Evolutionary conservation across 441 rosid species (phyloP), one percentile per base, ranked within the genome.

Genomic region (Rhodomyrtus psidioides): DNA sequence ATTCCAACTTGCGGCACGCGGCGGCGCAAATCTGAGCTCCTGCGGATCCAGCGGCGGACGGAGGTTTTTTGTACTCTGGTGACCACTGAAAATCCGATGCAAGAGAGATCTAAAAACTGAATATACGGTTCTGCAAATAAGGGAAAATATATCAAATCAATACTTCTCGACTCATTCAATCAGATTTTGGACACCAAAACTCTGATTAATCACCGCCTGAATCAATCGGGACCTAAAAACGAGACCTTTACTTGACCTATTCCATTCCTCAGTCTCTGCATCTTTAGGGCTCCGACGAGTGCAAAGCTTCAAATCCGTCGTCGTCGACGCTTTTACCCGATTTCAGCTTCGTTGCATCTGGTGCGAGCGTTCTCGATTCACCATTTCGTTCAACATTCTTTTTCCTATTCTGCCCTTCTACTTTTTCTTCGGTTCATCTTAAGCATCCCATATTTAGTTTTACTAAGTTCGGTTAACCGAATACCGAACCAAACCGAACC

Each of bases 51-150:
- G 81, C 54, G 59, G 83, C 83, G 49, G 74, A 55, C 88, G 84
- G 89, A 86, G 27, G 65, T 24, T 74, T 85, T 88, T 82, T 84
- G 85, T 65, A 57, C 62, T 84, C 88, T 88, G 88, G 85, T 21
- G 46, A 79, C 82, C 26, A 7, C 60, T 42, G 53, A 42, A 62
- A 19, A 85, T 60, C 83, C 65, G 81, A 82, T 7, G 44, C 44
- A 9, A n/a, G n/a, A 14, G 49, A 19, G 79, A 65, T 65, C 49
- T 34, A 34, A 65, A 65, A 65, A 21, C 46, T 2, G 2, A 65
- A 65, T 65, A 65, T 65, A 65, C 76, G 79, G 21, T 34, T 65
- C 49, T 65, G 79, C 34, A 65, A 34, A 65, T 65, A 65, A 65
- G 7, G 46, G 1, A n/a, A 39, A 0, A 34, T 65, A 34, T 65